Evolutionary conservation across 2,329 filamentous ascomycete genomes (phyloP).

Genomic region (Alternaria arborescens): DNA sequence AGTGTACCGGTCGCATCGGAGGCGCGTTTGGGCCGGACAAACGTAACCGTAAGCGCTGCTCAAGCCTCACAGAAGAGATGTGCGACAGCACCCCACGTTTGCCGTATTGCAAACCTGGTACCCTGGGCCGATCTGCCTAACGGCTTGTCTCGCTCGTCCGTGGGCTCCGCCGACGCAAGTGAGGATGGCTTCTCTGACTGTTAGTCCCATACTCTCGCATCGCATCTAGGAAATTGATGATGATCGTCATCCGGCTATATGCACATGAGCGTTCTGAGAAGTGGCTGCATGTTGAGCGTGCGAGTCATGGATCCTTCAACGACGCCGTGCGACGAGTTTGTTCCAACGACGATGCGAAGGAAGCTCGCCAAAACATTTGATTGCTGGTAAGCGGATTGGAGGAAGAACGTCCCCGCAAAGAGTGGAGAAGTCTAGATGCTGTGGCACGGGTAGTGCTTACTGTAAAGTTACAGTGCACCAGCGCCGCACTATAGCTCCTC

Average conservation of each 20-base stretch:
- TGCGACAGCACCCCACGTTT: constrained; percentile 11
- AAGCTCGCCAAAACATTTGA: constrained; percentile 11
- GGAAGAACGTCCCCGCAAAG: constrained; percentile 23
- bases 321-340: background rate
- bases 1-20: constrained; percentile 12
- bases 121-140: constrained; percentile 20
- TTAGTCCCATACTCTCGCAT: background rate
- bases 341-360: constrained; percentile 11
- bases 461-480: constrained; percentile 1
- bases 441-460: constrained; percentile 13
- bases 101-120: constrained; percentile 15
- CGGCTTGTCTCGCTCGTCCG: constrained; percentile 10
- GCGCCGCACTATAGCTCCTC: constrained; percentile 14
- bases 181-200: background rate
- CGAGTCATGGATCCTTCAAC: constrained; percentile 3
- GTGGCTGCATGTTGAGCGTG: constrained; percentile 22
- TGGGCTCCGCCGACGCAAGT: background rate
- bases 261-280: constrained; percentile 19
- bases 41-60: constrained; percentile 5
- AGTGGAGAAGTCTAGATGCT: constrained; percentile 14
- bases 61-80: constrained; percentile 3
- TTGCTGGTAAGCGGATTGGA: constrained; percentile 25
- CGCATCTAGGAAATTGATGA: background rate
- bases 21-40: constrained; percentile 6
- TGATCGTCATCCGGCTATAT: constrained; percentile 27